Conservation (phyloP, 2,329 filamentous ascomycete genomes). For the Colletotrichum cereale region DNA sequence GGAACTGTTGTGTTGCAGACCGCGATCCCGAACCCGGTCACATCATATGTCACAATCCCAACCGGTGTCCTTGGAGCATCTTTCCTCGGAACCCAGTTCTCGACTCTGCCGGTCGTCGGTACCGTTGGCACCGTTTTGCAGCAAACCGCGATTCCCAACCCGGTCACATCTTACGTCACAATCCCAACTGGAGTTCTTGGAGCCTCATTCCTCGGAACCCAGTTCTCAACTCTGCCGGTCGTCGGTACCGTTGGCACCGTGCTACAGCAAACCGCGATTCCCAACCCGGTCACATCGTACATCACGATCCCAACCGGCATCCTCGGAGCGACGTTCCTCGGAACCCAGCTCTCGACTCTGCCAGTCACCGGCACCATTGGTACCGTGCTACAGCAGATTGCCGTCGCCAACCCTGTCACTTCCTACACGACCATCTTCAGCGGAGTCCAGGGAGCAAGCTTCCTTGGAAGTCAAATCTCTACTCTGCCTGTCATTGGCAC, state of each 20-base stretch:
- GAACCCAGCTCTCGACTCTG: neutral
- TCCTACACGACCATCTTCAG: neutral
- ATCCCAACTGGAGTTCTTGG: constrained; percentile 2
- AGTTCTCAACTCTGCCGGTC: neutral
- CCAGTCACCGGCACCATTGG: neutral
- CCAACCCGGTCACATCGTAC: neutral
- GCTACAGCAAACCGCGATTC: constrained; percentile 1
- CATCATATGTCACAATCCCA: neutral
- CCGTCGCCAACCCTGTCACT: neutral
- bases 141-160: neutral
- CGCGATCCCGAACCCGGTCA: neutral
- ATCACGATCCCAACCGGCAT: neutral
- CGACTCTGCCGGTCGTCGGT: neutral
- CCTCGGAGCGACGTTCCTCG: neutral
- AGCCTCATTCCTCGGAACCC: constrained; percentile 5
- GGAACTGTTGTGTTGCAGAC: neutral
- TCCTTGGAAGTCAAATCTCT: neutral
- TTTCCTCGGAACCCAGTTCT: neutral
- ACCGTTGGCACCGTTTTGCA: neutral
- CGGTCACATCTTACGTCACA: neutral
- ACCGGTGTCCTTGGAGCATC: neutral
- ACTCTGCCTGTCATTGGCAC: neutral
- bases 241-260: constrained; percentile 3
- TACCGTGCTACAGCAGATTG: neutral
- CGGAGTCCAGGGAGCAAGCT: neutral